Base-by-base conservation (phyloP, 2,329 filamentous ascomycete species). In the Neoarthrinium moseri region DNA sequence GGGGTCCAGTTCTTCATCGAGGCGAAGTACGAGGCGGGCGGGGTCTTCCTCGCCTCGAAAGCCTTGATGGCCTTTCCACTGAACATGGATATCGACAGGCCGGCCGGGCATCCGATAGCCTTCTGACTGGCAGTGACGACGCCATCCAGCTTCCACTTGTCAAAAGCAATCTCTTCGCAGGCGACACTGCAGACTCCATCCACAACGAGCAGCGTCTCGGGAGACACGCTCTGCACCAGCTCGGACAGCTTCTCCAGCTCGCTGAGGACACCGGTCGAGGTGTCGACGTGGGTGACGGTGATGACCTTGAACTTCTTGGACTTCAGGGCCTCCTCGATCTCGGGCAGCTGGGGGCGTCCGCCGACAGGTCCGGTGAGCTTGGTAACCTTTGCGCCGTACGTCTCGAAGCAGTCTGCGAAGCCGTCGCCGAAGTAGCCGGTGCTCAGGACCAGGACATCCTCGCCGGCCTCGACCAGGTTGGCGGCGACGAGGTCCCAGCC, bases 101-200 rank as follows among this genome's bases (percentile, higher is more conserved):
- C 94, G 24, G 94, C 94, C 4, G 94, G 94, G 67, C 89, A 92
- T 47, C 94, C 94, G 60, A 99, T 96, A 55, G 89, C 94, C 77
- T 99, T 99, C 65, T 99, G 94, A 51, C 88, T 91, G 50, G 94
- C 94, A 2, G 94, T 99, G 48, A 99, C 77, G 34, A 96, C 92
- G 56, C 84, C 90, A 67, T 99, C 94, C 39, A 99, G 74, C 53
- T 86, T 85, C 94, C 92, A 97, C 45, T 88, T 87, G 65, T 99
- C 94, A 66, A 99, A 99, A 35, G 86, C 84, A 58, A 99, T 92
- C 72, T 97, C 91, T 71, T 99, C 94, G 58, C 86, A 91, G 37
- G 91, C 94, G 45, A 99, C 91, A 67, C 89, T 95, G 82, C 94
- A 99, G 40, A 99, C 94, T 53, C 92, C 94, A 64, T 99, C 94